Evolutionary conservation across 2,329 filamentous ascomycete species (phyloP).

Genomic region (Fusarium siculi): DNA sequence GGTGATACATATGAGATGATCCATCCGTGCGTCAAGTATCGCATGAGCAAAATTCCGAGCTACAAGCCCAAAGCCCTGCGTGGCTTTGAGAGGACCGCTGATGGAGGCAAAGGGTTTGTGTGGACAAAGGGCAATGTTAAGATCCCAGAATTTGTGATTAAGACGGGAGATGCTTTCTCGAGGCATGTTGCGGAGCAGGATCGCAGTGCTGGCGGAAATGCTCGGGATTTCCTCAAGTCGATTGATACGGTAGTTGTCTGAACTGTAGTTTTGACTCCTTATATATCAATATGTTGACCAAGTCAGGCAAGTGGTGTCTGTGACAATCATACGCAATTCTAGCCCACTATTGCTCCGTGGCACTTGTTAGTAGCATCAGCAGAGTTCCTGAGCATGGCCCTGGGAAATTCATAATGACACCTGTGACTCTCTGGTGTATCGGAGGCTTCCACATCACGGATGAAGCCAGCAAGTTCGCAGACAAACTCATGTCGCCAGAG

Average conservation of each 20-base stretch:
- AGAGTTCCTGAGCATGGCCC: not conserved
- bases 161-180: conserved; percentile 32
- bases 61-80: conserved; percentile 36
- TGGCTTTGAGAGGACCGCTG: conserved; percentile 21
- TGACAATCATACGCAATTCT: too few relatives aligned
- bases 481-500: not conserved
- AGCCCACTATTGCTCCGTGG: not conserved
- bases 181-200: conserved; percentile 32
- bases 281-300: not conserved
- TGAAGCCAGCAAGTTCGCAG: not conserved
- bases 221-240: conserved; percentile 24
- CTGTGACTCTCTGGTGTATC: too few relatives aligned
- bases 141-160: conserved; percentile 38
- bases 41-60: conserved; percentile 29
- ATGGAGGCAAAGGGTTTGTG: conserved; percentile 19
- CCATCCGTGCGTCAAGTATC: conserved; percentile 39
- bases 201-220: conserved; percentile 10
- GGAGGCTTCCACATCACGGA: not conserved
- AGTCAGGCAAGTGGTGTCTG: not conserved
- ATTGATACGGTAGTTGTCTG: conserved; percentile 21
- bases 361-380: not conserved
- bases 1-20: conserved; percentile 37
- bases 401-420: not conserved
- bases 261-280: not conserved
- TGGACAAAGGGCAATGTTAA: conserved; percentile 29